A percentile compares a stretch with the other conserved stretches of the same genome.
phyloP scores from a whole-genome alignment of 2,329 filamentous ascomycete species.

The Neurospora sp. region DNA sequence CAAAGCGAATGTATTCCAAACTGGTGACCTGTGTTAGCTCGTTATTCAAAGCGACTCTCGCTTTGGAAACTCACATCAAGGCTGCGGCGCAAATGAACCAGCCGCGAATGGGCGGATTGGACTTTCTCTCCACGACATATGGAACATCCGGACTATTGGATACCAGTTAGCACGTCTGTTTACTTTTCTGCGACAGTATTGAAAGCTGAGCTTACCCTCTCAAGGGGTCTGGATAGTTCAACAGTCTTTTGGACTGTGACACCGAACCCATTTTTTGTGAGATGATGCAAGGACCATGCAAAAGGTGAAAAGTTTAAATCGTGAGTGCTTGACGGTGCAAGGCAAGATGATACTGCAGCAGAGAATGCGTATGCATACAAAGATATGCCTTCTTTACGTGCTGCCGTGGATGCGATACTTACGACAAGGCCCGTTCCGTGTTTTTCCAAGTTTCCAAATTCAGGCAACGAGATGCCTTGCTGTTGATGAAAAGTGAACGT shows the following conservation, averaged over 20 bases:
- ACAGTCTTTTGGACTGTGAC: conserved; percentile 10
- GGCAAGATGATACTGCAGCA: background rate
- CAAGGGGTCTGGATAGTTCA: conserved; percentile 28
- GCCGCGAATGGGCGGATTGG: conserved; percentile 50
- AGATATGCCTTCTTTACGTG: background rate
- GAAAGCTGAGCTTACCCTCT: conserved; percentile 21
- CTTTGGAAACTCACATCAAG: conserved; percentile 35
- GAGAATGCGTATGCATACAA: background rate
- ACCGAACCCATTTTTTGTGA: conserved; percentile 2
- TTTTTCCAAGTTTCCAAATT: background rate
- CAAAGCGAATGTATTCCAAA: conserved; percentile 42
- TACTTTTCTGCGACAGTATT: background rate
- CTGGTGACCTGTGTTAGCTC: conserved; percentile 21
- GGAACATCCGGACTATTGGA: conserved; percentile 25
- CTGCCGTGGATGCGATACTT: no score
- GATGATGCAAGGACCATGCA: background rate
- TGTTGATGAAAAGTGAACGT: background rate
- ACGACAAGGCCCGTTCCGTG: background rate
- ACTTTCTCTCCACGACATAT: conserved; percentile 35
- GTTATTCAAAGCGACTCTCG: background rate
- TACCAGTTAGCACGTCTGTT: background rate
- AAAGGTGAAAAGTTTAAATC: background rate
- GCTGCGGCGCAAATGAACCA: conserved; percentile 41
- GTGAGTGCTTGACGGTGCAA: background rate
- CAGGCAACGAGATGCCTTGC: background rate